Evolutionary conservation across 148 eudicot species (phyloP).

Genomic region (Chenopodium album): DNA sequence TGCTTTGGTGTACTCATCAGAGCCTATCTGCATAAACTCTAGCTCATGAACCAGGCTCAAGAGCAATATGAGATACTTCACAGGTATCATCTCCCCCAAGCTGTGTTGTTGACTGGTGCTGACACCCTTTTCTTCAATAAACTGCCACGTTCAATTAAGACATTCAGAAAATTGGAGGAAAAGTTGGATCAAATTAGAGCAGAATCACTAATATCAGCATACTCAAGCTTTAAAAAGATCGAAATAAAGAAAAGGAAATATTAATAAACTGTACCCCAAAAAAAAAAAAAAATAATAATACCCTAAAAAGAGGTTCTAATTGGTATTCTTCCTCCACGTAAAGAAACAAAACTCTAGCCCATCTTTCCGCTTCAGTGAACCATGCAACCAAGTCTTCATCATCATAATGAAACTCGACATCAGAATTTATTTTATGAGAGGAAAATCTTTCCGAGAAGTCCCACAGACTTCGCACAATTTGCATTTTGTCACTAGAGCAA

Average conservation of each 20-base stretch:
- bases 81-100: slow-evolving; percentile 41
- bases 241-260: slow-evolving; percentile 5
- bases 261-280: neutral
- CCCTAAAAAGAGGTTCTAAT: slow-evolving; percentile 56
- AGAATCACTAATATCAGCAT: neutral
- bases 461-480: slow-evolving; percentile 45
- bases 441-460: slow-evolving; percentile 52
- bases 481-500: slow-evolving; percentile 25
- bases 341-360: slow-evolving; percentile 88
- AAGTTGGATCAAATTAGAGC: neutral
- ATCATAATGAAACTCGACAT: slow-evolving; percentile 40
- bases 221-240: neutral
- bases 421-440: slow-evolving; percentile 24
- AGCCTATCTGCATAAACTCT: slow-evolving; percentile 53
- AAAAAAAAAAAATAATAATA: slow-evolving; percentile 19
- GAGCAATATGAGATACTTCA: slow-evolving; percentile 68
- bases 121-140: slow-evolving; percentile 48
- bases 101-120: slow-evolving; percentile 41
- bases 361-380: slow-evolving; percentile 74
- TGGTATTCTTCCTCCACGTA: slow-evolving; percentile 46
- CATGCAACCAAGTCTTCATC: slow-evolving; percentile 83
- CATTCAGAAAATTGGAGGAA: neutral
- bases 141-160: slow-evolving; percentile 42
- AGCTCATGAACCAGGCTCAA: slow-evolving; percentile 76
- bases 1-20: slow-evolving; percentile 19